Evolutionary conservation across 306 rosid species (phyloP).

Genomic region (Malus fusca): DNA sequence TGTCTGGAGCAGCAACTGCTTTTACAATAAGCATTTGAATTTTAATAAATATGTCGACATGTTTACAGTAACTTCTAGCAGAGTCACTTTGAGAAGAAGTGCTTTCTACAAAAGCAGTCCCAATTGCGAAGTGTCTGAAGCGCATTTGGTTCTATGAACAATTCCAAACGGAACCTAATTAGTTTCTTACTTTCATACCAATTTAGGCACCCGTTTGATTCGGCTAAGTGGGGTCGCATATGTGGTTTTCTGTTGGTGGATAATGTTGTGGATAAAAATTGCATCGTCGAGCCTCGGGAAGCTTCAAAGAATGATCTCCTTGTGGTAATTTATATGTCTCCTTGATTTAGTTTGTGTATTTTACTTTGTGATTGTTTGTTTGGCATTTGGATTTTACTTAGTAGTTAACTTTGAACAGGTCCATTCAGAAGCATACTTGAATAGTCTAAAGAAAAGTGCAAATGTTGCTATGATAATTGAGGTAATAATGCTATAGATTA

Average conservation of each 20-base stretch:
- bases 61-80: too few species aligned
- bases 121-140: neutral
- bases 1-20: too few species aligned
- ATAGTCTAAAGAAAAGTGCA: constrained; percentile 57
- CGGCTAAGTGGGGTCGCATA: constrained; percentile 78
- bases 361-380: neutral
- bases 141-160: neutral
- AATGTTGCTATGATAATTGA: constrained; percentile 74
- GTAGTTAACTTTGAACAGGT: constrained; percentile 37
- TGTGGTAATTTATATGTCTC: constrained; percentile 43
- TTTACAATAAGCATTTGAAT: too few species aligned
- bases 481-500: constrained; percentile 29
- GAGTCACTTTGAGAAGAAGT: too few species aligned
- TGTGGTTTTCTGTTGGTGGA: constrained; percentile 51
- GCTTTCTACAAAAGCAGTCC: too few species aligned
- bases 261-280: constrained; percentile 36
- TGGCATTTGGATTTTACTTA: neutral
- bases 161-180: too few species aligned
- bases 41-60: too few species aligned
- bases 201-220: constrained; percentile 91
- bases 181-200: neutral
- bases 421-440: constrained; percentile 76
- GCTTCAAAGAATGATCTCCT: constrained; percentile 82
- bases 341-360: neutral
- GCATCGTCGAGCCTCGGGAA: constrained; percentile 73